Base-by-base conservation (phyloP, 2,329 filamentous ascomycete genomes). In the Epichloe sibirici region DNA sequence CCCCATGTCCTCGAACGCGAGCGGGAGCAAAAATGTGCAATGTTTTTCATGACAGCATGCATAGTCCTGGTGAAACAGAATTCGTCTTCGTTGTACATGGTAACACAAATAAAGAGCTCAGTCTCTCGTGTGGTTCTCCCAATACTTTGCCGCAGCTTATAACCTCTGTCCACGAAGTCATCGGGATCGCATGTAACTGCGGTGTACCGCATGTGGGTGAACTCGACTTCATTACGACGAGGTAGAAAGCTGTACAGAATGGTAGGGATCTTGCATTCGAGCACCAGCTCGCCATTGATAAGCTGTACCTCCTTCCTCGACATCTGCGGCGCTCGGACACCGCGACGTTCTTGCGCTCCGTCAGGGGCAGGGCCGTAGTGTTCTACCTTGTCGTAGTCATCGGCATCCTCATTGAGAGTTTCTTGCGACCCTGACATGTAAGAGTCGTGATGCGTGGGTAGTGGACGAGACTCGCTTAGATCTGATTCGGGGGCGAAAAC, bases 71-170 rank as follows among this genome's bases (percentile, higher is more conserved):
- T 96, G 62, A 98, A 98, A 64, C 90, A 82, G 61, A 95, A 88
- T 65, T 97, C 93, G 69, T 96, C 88, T 70, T 98, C 93, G 69
- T 98, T 98, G 74, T 96, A 97, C 93, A 97, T 97, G 61, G 93
- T 98, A 56, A 98, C 76, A 66, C 90, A 95, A 62, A 98, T 95
- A 66, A 97, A 93, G 7, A 98, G 74, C 69, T 98, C 93, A 0
- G 91, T 97, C 68, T 97, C 90, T 57, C 93, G 82, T 31, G 83
- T 75, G 1, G 88, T 95, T 53, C 74, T 79, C 45, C 90, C 90
- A 55, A 96, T 89, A 63, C 88, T 88, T 69, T 97, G 93, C 51
- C 93, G 86, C 62, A 98, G 73, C 65, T 94, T 93, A 74, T 96
- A 98, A 1, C 90, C 91, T 56, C 85, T 81, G 7, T 84, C 78